A percentile compares a stretch with the other conserved stretches of the same genome.
Conservation (phyloP, 2,329 filamentous ascomycete genomes). For the Laburnicola sp. region DNA sequence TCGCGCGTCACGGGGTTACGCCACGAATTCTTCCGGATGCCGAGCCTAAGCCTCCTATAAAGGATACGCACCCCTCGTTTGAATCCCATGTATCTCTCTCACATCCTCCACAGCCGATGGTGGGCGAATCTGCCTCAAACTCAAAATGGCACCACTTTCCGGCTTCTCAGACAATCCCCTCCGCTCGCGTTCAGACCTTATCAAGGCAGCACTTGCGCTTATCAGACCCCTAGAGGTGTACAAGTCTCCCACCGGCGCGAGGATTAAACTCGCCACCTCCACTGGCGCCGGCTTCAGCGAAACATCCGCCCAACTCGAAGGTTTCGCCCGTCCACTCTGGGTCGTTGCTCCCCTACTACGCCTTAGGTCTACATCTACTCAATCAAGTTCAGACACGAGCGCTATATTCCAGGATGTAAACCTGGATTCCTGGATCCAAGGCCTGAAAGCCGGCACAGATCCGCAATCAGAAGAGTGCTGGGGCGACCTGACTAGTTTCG, state of each 20-base stretch:
- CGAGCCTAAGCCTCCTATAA: neutral
- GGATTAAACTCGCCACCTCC: conserved; percentile 20
- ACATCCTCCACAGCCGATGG: neutral
- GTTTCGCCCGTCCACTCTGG: conserved; percentile 24
- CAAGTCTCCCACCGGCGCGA: conserved; percentile 16
- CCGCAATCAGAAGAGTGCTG: conserved; percentile 46
- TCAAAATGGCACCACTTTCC: conserved; percentile 16
- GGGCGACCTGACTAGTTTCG: conserved; percentile 48
- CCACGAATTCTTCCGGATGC: neutral
- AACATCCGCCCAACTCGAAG: conserved; percentile 25
- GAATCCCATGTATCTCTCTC: neutral
- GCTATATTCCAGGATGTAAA: neutral
- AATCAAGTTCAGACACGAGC: neutral
- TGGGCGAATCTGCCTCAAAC: neutral
- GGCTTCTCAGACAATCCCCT: conserved; percentile 24
- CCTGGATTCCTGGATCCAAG: conserved; percentile 16
- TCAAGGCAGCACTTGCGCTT: conserved; percentile 12
- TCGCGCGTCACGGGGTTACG: neutral
- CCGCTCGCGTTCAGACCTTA: conserved; percentile 11
- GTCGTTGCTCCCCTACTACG: conserved; percentile 14
- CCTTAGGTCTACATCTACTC: neutral
- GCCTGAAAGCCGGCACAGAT: conserved; percentile 24
- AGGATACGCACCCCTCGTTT: neutral
- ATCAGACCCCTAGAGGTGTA: conserved; percentile 18
- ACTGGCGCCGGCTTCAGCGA: conserved; percentile 24